These are phyloP conservation scores for Paramyrothecium sp. DNA, from an alignment of 2,329 filamentous ascomycete genomes.

Conservation along the genomic window DNA sequence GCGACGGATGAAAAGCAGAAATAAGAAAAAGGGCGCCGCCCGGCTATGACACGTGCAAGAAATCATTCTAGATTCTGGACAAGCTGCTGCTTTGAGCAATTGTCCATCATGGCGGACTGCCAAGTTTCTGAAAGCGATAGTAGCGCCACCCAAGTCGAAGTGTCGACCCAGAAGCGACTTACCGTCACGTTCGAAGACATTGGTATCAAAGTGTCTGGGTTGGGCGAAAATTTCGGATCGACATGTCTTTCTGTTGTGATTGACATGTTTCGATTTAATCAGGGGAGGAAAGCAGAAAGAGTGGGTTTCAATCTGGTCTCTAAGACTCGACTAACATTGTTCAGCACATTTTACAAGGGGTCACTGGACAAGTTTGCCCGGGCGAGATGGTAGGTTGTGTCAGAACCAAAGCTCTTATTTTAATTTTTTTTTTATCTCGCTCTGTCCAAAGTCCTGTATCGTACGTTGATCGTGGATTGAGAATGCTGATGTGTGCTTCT, in stretches of 20 bases:
- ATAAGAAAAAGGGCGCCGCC: no score
- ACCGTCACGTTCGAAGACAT: slow-evolving; percentile 1
- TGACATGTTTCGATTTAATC: not conserved
- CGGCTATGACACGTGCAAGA: no score
- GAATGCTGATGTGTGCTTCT: not conserved
- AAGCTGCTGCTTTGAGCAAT: not conserved
- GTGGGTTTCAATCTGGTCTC: not conserved
- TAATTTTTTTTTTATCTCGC: not conserved
- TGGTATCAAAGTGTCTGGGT: not conserved
- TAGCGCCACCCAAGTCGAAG: not conserved
- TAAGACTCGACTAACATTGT: not conserved
- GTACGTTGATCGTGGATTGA: not conserved
- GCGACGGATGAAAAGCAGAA: no score
- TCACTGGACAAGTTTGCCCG: not conserved
- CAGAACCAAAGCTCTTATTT: not conserved
- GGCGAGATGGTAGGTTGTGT: not conserved
- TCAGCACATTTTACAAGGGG: not conserved
- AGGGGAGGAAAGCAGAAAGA: not conserved
- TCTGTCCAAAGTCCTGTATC: not conserved
- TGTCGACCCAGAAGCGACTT: not conserved
- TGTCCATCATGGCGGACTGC: not conserved
- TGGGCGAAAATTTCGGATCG: slow-evolving; percentile 1
- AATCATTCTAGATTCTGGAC: no score
- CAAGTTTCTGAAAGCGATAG: not conserved
- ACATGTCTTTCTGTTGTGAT: slow-evolving; percentile 1